A percentile compares a stretch with the other conserved stretches of the same genome.
These are phyloP conservation scores for Starmerella scarabaei DNA, from an alignment of 805 yeast species.

Conservation along the genomic window DNA sequence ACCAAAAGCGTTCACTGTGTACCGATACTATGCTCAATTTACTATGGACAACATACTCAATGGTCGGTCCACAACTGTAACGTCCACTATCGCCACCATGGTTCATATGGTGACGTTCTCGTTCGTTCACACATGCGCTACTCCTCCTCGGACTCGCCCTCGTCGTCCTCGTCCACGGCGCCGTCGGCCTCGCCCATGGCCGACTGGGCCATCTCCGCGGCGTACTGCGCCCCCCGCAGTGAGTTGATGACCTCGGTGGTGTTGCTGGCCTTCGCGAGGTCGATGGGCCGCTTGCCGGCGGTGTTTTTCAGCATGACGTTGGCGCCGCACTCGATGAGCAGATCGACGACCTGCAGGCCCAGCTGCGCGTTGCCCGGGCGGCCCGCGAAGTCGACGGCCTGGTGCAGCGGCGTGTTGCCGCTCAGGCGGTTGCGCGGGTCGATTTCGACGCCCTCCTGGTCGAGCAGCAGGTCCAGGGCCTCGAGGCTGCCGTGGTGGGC, in stretches of 20 bases:
- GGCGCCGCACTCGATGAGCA: conserved; percentile 81
- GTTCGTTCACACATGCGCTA: no score
- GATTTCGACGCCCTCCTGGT: conserved; percentile 80
- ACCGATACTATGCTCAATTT: no score
- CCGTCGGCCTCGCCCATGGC: conserved; percentile 16
- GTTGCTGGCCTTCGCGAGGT: conserved; percentile 38
- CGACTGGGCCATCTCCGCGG: conserved; percentile 20
- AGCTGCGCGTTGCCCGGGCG: conserved; percentile 64
- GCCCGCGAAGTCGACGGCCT: conserved; percentile 59
- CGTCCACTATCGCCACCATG: no score
- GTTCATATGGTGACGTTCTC: no score
- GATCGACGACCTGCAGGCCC: conserved; percentile 48
- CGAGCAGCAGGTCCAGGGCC: conserved; percentile 66
- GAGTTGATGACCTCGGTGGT: conserved; percentile 45
- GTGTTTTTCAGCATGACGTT: conserved; percentile 49
- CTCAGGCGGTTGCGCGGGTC: conserved; percentile 62
- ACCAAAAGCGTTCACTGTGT: no score
- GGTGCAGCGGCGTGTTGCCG: conserved; percentile 82
- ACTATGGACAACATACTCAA: no score
- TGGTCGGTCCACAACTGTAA: no score
- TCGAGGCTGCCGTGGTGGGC: conserved; percentile 73
- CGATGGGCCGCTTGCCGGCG: conserved; percentile 60
- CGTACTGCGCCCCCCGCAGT: conserved; percentile 66
- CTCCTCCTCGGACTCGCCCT: conserved; percentile 8
- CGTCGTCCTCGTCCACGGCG: conserved; percentile 11